A percentile compares a stretch with the other conserved stretches of the same genome.
Conservation (phyloP, 1,284 basidiomycete species). For the Ceratobasidium sp. region DNA sequence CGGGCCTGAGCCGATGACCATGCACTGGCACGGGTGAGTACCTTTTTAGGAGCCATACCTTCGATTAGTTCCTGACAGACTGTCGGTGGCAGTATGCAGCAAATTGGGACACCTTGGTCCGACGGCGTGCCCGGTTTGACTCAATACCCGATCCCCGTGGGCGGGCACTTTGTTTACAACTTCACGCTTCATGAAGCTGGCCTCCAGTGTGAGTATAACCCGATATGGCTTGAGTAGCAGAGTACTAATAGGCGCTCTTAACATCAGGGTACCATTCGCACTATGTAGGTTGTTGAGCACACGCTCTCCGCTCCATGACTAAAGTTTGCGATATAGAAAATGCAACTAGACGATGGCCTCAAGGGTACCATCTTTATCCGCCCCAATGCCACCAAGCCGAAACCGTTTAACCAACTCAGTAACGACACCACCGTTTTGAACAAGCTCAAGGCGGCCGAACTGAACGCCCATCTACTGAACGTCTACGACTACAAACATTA, state of each 20-base stretch:
- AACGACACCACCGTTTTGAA: conserved; percentile 21
- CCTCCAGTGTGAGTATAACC: conserved; percentile 5
- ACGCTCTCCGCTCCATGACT: background rate
- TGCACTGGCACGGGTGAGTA: conserved; percentile 40
- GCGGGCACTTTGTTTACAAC: conserved; percentile 1
- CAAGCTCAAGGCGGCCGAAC: conserved; percentile 30
- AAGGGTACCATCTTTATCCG: conserved; percentile 38
- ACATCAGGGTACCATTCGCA: conserved; percentile 24
- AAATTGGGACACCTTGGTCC: conserved; percentile 39
- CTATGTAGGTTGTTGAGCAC: background rate
- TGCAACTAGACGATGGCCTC: conserved; percentile 41
- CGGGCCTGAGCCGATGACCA: conserved; percentile 23
- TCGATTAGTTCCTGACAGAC: background rate
- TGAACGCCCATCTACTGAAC: conserved; percentile 27
- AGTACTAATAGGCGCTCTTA: background rate
- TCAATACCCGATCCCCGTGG: conserved; percentile 1
- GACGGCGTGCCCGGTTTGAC: conserved; percentile 45
- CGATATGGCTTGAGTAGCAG: background rate
- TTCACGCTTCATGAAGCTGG: conserved; percentile 12
- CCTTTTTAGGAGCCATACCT: too few relatives aligned
- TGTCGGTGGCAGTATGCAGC: conserved; percentile 27
- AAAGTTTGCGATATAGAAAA: conserved; percentile 5
- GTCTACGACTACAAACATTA: conserved; percentile 46
- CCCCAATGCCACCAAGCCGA: conserved; percentile 19
- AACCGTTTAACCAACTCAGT: conserved; percentile 41